Evolutionary conservation across 176 grass and related monocot genomes (phyloP).

Genomic region (Ampelocalamus luodianensis): DNA sequence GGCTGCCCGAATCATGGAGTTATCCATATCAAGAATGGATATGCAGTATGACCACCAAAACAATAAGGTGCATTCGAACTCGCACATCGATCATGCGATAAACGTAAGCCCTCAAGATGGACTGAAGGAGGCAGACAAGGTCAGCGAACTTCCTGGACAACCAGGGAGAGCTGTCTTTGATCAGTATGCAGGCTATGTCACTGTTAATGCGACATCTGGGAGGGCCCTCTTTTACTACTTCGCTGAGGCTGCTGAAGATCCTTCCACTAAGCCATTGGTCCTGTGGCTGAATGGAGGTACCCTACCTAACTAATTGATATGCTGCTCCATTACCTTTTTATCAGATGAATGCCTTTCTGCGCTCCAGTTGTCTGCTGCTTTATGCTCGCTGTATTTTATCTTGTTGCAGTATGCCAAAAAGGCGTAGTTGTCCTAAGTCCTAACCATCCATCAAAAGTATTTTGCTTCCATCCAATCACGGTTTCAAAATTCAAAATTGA

Average conservation of each 20-base stretch:
- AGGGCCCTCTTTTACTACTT: slow-evolving; percentile 76
- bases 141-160: slow-evolving; percentile 63
- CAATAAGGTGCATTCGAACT: background rate
- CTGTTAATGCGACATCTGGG: slow-evolving; percentile 45
- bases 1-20: slow-evolving; percentile 29
- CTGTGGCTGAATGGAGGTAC: slow-evolving; percentile 76
- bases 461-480: background rate
- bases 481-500: background rate
- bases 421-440: background rate
- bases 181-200: slow-evolving; percentile 70
- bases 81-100: background rate
- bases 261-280: slow-evolving; percentile 58
- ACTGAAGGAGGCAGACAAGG: slow-evolving; percentile 53
- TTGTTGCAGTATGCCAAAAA: slow-evolving; percentile 18
- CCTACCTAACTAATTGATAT: background rate
- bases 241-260: slow-evolving; percentile 42
- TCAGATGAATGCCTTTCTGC: slow-evolving; percentile 16
- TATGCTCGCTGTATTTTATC: slow-evolving; percentile 16
- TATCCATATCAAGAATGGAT: slow-evolving; percentile 42
- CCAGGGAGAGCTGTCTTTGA: slow-evolving; percentile 42
- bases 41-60: background rate
- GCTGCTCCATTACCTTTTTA: background rate
- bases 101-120: slow-evolving; percentile 37
- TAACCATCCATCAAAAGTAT: background rate
- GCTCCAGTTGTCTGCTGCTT: background rate